Conservation (phyloP, 176 grass and related monocot species). For the Themeda triandra region DNA sequence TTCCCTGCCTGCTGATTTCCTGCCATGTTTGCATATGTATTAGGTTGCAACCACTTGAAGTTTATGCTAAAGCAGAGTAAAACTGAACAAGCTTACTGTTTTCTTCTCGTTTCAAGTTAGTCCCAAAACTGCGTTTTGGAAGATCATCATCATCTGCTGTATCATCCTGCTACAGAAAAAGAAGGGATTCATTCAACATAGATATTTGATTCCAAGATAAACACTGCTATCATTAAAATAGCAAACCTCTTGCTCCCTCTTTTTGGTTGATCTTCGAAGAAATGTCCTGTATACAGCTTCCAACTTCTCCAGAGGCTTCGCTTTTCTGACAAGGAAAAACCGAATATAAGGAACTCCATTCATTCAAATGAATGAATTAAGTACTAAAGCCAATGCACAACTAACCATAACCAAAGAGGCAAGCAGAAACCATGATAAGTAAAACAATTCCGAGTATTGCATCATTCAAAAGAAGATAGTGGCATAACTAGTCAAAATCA, state of each 20-base stretch:
- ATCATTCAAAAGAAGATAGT: neutral
- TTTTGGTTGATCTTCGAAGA: slow-evolving; percentile 60
- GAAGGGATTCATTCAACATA: neutral
- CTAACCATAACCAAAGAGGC: neutral
- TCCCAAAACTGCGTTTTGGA: slow-evolving; percentile 68
- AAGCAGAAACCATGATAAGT: neutral
- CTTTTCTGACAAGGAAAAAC: slow-evolving; percentile 39
- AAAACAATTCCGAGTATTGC: neutral
- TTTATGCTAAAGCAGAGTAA: slow-evolving; percentile 2
- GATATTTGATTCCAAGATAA: neutral
- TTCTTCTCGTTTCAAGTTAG: slow-evolving; percentile 43
- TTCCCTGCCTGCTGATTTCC: slow-evolving; percentile 48
- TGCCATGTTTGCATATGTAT: slow-evolving; percentile 31
- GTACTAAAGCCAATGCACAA: neutral
- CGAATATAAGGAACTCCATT: neutral
- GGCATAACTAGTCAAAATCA: neutral
- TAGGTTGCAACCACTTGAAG: slow-evolving; percentile 17
- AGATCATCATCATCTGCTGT: slow-evolving; percentile 26
- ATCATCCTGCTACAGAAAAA: slow-evolving; percentile 50
- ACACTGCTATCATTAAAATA: neutral
- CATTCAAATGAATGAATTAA: neutral
- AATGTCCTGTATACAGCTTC: slow-evolving; percentile 67
- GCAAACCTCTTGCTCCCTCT: slow-evolving; percentile 53
- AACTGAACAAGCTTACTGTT: slow-evolving; percentile 38
- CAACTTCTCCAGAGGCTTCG: slow-evolving; percentile 73